These are phyloP conservation scores for Bonia amplexicaulis DNA, from an alignment of 176 grass and related monocot genomes.

Conservation along the genomic window DNA sequence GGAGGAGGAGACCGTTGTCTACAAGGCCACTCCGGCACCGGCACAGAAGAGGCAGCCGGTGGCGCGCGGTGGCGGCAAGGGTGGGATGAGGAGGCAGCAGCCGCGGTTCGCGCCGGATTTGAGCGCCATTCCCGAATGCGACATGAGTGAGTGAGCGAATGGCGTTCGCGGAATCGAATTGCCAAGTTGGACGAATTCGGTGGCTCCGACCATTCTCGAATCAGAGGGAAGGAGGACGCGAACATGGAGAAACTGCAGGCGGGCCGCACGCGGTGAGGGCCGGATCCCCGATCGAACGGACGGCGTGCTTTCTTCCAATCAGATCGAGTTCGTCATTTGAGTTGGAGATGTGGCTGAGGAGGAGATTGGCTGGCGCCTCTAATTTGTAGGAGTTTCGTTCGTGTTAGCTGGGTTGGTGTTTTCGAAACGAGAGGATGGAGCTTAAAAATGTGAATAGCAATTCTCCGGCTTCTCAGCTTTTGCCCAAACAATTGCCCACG, in stretches of 20 bases:
- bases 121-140: slow-evolving; percentile 55
- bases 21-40: neutral
- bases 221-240: neutral
- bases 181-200: neutral
- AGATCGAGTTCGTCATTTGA: neutral
- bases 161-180: neutral
- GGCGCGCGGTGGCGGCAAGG: neutral
- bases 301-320: neutral
- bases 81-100: neutral
- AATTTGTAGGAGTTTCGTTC: neutral
- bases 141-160: slow-evolving; percentile 11
- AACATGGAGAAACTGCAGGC: neutral
- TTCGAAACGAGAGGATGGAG: neutral
- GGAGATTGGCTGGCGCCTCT: neutral
- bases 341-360: neutral
- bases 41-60: neutral
- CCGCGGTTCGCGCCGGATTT: slow-evolving; percentile 42
- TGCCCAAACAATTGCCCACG: neutral
- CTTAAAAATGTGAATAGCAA: neutral
- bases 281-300: neutral
- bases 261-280: neutral
- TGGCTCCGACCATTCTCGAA: neutral
- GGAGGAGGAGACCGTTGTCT: neutral
- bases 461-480: neutral
- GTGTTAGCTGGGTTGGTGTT: neutral